phyloP scores from a whole-genome alignment of 164 flowering plant genomes.

The Paratinospora sagittata region DNA sequence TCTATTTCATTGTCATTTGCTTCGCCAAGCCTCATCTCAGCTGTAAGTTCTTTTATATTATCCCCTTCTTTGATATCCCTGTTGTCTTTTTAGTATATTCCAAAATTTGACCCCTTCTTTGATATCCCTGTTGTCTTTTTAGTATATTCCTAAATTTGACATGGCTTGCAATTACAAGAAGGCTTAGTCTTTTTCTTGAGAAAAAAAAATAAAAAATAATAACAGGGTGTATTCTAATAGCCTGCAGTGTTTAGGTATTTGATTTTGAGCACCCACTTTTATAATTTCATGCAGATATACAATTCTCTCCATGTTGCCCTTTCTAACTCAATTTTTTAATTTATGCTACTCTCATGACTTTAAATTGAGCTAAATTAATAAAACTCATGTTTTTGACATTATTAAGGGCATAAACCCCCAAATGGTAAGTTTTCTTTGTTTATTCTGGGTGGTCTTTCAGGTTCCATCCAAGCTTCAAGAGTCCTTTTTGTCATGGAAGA shows the following conservation, averaged over 20 bases:
- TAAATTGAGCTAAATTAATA: not conserved
- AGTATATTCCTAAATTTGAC: not conserved
- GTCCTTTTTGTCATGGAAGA: slow-evolving; percentile 46
- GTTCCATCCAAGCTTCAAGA: slow-evolving; percentile 44
- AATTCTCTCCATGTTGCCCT: not conserved
- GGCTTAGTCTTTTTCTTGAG: no score
- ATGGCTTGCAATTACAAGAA: not conserved
- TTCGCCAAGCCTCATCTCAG: slow-evolving; percentile 42
- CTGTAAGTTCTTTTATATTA: slow-evolving; percentile 35
- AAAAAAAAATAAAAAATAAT: no score
- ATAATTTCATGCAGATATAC: not conserved
- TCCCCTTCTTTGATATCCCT: not conserved
- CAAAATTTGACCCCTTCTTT: not conserved
- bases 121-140: not conserved
- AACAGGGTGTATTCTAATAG: no score
- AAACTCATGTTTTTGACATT: not conserved
- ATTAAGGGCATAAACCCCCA: not conserved
- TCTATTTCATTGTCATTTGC: slow-evolving; percentile 60
- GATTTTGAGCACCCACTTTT: not conserved
- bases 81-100: not conserved
- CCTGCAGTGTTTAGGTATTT: no score
- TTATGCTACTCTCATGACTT: not conserved
- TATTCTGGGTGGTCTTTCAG: slow-evolving; percentile 31
- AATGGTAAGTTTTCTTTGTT: not conserved
- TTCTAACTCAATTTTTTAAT: no score